phyloP scores from a whole-genome alignment of 1,139 yeast genomes.

The Saccharomycopsis hybrid region DNA sequence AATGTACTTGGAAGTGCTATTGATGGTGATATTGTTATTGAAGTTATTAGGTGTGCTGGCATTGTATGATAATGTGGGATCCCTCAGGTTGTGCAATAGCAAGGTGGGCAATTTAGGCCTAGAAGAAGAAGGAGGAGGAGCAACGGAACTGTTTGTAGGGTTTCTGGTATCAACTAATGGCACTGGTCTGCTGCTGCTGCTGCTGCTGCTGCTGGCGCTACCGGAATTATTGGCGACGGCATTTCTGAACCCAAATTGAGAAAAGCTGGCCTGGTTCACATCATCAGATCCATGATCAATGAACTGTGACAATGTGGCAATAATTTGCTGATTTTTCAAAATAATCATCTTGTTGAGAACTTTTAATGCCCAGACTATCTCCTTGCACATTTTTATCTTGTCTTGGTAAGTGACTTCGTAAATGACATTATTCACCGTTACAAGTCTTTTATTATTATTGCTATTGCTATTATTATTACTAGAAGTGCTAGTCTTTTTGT shows the following conservation, averaged over 20 bases:
- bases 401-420: slow-evolving; percentile 32
- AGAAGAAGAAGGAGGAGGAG: no score
- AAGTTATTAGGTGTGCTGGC: slow-evolving; percentile 23
- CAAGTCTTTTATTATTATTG: slow-evolving; percentile 25
- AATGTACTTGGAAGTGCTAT: not conserved
- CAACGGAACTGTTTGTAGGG: no score
- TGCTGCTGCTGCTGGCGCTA: no score
- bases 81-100: no score
- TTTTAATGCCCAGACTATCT: slow-evolving; percentile 59
- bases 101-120: no score
- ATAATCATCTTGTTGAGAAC: slow-evolving; percentile 48
- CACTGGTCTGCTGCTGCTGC: no score
- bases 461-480: not conserved
- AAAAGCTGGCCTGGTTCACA: slow-evolving; percentile 45
- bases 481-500: slow-evolving; percentile 28
- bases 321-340: slow-evolving; percentile 40
- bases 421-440: slow-evolving; percentile 2
- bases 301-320: slow-evolving; percentile 32
- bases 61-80: slow-evolving; percentile 23
- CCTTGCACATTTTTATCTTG: slow-evolving; percentile 53
- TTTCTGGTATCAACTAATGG: no score
- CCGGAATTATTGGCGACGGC: slow-evolving; percentile 13
- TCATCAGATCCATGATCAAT: slow-evolving; percentile 52
- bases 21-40: slow-evolving; percentile 1
- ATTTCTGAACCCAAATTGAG: slow-evolving; percentile 36